Evolutionary conservation across 129 eudicot genomes (phyloP).

Genomic region (Calendula officinalis): DNA sequence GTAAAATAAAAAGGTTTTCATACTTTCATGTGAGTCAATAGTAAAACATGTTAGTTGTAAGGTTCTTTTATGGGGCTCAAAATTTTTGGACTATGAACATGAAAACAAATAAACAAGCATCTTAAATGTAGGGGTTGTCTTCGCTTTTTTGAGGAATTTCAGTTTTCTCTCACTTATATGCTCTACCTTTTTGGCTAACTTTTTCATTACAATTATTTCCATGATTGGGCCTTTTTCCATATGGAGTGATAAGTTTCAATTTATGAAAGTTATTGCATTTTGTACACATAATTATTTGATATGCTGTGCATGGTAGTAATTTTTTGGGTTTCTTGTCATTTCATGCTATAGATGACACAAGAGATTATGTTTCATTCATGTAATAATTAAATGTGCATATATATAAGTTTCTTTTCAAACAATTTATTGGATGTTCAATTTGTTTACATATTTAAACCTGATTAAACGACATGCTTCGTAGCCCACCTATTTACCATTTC

Average conservation of each 20-base stretch:
- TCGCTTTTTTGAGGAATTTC: conserved; percentile 34
- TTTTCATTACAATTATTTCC: conserved; percentile 35
- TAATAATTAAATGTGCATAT: too few relatives aligned
- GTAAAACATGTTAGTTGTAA: conserved; percentile 32
- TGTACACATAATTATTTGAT: too few relatives aligned
- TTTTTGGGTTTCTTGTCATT: too few relatives aligned
- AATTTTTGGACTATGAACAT: conserved; percentile 22
- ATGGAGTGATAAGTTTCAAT: not conserved
- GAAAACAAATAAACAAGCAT: conserved; percentile 25
- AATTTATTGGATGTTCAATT: too few relatives aligned
- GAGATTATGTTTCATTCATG: too few relatives aligned
- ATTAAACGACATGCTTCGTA: too few relatives aligned
- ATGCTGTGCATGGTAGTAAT: too few relatives aligned
- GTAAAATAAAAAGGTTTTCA: too few relatives aligned
- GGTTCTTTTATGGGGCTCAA: conserved; percentile 41
- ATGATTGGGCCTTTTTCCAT: conserved; percentile 27
- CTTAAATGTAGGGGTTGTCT: conserved; percentile 37
- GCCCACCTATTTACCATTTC: too few relatives aligned
- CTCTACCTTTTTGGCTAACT: conserved; percentile 34
- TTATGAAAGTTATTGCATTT: not conserved
- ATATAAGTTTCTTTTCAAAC: too few relatives aligned
- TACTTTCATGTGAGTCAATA: conserved; percentile 28
- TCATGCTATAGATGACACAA: too few relatives aligned
- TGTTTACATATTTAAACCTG: too few relatives aligned
- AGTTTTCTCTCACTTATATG: conserved; percentile 36